A percentile compares a stretch with the other conserved stretches of the same genome.
phyloP scores from a whole-genome alignment of 2,329 filamentous ascomycete genomes.

The Curvularia sp. region DNA sequence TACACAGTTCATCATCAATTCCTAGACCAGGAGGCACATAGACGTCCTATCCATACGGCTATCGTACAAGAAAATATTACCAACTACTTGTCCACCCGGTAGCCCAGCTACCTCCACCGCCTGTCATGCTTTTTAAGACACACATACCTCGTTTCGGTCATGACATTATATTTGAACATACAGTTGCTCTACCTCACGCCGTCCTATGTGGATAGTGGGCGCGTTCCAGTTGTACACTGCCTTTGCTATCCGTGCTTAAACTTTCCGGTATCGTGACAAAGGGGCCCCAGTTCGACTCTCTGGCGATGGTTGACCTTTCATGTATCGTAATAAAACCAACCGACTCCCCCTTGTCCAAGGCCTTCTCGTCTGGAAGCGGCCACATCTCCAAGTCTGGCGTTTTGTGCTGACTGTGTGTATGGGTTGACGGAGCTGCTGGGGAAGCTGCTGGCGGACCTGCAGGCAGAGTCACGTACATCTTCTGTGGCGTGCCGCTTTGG shows the following conservation, averaged over 20 bases:
- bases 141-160: background rate
- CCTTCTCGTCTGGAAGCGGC: conserved; percentile 26
- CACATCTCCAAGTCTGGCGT: conserved; percentile 32
- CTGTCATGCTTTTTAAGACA: background rate
- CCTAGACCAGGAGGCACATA: background rate
- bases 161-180: conserved; percentile 3
- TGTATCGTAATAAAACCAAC: conserved; percentile 13
- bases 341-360: background rate
- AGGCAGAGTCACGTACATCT: conserved; percentile 24
- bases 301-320: conserved; percentile 20
- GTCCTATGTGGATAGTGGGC: conserved; percentile 19
- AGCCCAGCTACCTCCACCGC: conserved; percentile 34
- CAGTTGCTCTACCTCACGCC: conserved; percentile 21
- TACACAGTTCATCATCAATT: background rate
- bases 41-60: background rate
- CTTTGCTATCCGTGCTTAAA: conserved; percentile 36
- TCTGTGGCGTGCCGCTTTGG: conserved; percentile 16
- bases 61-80: background rate
- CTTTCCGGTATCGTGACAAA: conserved; percentile 48
- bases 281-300: conserved; percentile 37
- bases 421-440: conserved; percentile 20
- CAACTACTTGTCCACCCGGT: conserved; percentile 21
- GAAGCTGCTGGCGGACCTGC: conserved; percentile 18
- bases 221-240: conserved; percentile 28
- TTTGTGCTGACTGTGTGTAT: conserved; percentile 22